Base-by-base conservation (phyloP, 2,329 filamentous ascomycete species). In the Xylaria sp. region DNA sequence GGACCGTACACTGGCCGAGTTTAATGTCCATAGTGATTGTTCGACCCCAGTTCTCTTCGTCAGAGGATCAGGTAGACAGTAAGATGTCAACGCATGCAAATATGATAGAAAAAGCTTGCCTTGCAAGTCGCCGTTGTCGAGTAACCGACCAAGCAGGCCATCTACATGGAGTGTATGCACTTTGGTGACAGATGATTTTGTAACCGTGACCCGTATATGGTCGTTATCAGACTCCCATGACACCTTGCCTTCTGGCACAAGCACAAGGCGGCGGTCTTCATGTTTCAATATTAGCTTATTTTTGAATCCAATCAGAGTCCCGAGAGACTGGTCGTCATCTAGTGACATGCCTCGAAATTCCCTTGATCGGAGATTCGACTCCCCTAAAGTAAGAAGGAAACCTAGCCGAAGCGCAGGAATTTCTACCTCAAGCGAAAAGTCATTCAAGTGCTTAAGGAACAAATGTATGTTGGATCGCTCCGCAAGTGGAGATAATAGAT, bases 41-140 rank as follows among this genome's bases (percentile, higher is more conserved):
- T 91, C 89, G 0, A 82, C 84, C 0, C 89, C 90, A 0, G 87
- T 90, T 0, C 82, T 80, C 0, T 81, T 77, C 0, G 88, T 90
- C 0, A 92, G 79, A 0, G 79, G 76, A 72, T 91, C 89, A 0
- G 86, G 83, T 0, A 90, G 42, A 0, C 83, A 72, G 29, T 83
- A 86, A 0, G 89, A 89, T 0, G 89, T 92, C 3, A 83, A 76
- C 0, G 88, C 89, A 72, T 92, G 89, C 0, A 88, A 47, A 29
- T 63, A 68, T 11, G 66, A 61, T 3, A 64, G 4, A n/a, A 58
- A 67, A 13, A 67, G 55, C 15, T 61, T 64, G 27, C 65, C 20
- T 42, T 67, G 56, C 11, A 67, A 20, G 25, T 53, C 50, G 3
- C 61, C 55, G 15, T 64, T 57, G 29, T 61, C 65, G 15, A 20